These are phyloP conservation scores for Coemansia sp. DNA, from an alignment of 192 early-diverging fungal species.

Conservation along the genomic window DNA sequence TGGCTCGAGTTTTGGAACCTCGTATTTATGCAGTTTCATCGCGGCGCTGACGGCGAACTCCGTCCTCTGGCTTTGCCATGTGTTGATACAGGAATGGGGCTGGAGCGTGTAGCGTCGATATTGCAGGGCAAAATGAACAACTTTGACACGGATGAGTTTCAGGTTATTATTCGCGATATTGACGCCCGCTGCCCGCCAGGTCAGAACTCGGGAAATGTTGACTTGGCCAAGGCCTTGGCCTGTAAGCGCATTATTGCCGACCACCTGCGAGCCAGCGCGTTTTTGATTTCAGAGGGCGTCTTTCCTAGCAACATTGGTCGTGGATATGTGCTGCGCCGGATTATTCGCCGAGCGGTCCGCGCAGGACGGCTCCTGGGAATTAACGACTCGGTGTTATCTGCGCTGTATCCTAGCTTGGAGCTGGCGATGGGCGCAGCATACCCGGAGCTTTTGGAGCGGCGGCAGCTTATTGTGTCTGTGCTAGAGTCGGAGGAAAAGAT, in stretches of 20 bases:
- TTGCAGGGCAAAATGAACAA: slow-evolving; percentile 93
- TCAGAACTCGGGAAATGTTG: slow-evolving; percentile 54
- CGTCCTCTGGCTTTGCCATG: slow-evolving; percentile 86
- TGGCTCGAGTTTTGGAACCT: slow-evolving; percentile 99
- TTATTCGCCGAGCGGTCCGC: slow-evolving; percentile 89
- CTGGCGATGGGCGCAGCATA: slow-evolving; percentile 88
- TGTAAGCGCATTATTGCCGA: slow-evolving; percentile 98
- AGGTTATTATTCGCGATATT: slow-evolving; percentile 76
- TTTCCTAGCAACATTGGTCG: slow-evolving; percentile 97
- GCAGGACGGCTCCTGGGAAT: slow-evolving; percentile 90
- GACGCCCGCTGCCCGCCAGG: slow-evolving; percentile 57
- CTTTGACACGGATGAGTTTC: slow-evolving; percentile 96
- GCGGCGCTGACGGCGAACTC: slow-evolving; percentile 82
- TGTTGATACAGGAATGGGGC: slow-evolving; percentile 98
- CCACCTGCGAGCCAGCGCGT: slow-evolving; percentile 92
- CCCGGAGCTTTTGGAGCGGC: slow-evolving; percentile 80
- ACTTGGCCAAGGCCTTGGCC: slow-evolving; percentile 82
- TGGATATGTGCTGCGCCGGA: slow-evolving; percentile 96
- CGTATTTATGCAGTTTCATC: slow-evolving; percentile 99
- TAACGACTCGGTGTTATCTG: slow-evolving; percentile 84
- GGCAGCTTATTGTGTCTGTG: slow-evolving; percentile 82
- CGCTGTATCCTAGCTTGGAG: slow-evolving; percentile 88
- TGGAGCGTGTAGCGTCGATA: slow-evolving; percentile 92
- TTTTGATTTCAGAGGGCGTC: slow-evolving; percentile 94
- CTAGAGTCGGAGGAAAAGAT: slow-evolving; percentile 90